A percentile compares a stretch with the other conserved stretches of the same genome.
Conservation (phyloP, 768 basidiomycete genomes). For the Cytidiella melzeri region DNA sequence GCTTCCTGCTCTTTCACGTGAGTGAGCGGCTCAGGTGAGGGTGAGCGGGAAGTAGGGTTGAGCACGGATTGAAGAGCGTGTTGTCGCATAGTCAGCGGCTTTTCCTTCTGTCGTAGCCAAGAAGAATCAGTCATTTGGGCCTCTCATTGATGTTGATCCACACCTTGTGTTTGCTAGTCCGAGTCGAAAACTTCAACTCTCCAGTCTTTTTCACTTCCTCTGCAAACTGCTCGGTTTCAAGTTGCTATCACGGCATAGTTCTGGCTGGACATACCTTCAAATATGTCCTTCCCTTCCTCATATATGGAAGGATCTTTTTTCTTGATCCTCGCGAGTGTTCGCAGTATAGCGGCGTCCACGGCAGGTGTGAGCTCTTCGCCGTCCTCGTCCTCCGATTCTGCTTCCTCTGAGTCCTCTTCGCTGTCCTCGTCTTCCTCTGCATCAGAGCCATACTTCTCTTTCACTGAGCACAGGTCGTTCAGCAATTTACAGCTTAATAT, state of each 20-base stretch:
- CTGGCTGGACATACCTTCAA: constrained; percentile 56
- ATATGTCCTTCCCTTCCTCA: constrained; percentile 58
- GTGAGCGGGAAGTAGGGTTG: constrained; percentile 44
- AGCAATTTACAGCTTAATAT: background rate
- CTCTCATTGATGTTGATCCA: background rate
- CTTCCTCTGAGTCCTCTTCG: constrained; percentile 64
- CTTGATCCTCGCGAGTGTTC: constrained; percentile 82
- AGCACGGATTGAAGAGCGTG: constrained; percentile 62
- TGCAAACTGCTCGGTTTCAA: constrained; percentile 18
- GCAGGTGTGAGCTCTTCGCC: constrained; percentile 92
- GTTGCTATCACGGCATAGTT: background rate
- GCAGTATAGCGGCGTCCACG: constrained; percentile 88
- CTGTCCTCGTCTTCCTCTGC: constrained; percentile 45
- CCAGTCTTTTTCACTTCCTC: constrained; percentile 61
- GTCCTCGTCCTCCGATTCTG: constrained; percentile 87
- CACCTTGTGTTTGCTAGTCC: constrained; percentile 47
- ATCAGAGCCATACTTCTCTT: constrained; percentile 84
- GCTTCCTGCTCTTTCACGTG: constrained; percentile 73
- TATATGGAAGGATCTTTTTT: constrained; percentile 84
- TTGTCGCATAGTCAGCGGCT: constrained; percentile 72
- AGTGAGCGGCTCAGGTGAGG: constrained; percentile 46
- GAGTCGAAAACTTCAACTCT: constrained; percentile 22
- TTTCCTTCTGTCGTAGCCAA: constrained; percentile 42
- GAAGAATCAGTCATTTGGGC: background rate
- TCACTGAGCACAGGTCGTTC: constrained; percentile 42